phyloP scores from a whole-genome alignment of 306 rosid species.

The Arachis hypogaea region DNA sequence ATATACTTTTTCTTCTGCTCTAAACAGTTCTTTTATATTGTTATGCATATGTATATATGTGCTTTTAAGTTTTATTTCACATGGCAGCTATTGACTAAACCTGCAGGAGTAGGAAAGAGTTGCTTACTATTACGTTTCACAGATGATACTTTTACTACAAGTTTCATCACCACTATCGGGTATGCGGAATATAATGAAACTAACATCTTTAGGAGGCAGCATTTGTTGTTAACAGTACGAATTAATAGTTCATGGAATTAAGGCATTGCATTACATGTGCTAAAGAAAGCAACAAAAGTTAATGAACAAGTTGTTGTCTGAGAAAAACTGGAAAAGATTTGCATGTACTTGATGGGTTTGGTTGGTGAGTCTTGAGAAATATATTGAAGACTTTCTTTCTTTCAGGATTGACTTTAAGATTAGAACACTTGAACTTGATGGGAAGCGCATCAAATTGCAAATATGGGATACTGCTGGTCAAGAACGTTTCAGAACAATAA shows the following conservation, averaged over 20 bases:
- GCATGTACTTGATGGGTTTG: neutral
- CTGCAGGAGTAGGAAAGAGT: conserved; percentile 49
- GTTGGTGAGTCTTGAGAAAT: neutral
- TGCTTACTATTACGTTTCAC: conserved; percentile 45
- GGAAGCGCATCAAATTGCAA: conserved; percentile 44
- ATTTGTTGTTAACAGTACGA: neutral
- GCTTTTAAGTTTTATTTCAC: neutral
- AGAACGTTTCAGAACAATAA: conserved; percentile 48
- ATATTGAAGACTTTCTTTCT: neutral
- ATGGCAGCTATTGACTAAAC: conserved; percentile 1
- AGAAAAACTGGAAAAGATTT: neutral
- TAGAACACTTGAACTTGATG: conserved; percentile 42
- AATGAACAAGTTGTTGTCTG: neutral
- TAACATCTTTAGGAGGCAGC: neutral
- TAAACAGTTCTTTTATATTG: neutral
- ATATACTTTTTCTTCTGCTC: too few relatives aligned
- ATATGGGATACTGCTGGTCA: conserved; percentile 52
- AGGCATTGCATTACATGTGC: neutral
- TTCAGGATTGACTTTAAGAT: conserved; percentile 48
- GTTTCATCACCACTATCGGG: conserved; percentile 48
- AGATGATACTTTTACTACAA: conserved; percentile 42
- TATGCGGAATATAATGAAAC: neutral
- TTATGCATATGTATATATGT: neutral
- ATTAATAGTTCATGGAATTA: neutral
- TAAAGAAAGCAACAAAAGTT: too few relatives aligned